phyloP scores from a whole-genome alignment of 108 stramenopile species.

The Asterionellopsis glacialis region DNA sequence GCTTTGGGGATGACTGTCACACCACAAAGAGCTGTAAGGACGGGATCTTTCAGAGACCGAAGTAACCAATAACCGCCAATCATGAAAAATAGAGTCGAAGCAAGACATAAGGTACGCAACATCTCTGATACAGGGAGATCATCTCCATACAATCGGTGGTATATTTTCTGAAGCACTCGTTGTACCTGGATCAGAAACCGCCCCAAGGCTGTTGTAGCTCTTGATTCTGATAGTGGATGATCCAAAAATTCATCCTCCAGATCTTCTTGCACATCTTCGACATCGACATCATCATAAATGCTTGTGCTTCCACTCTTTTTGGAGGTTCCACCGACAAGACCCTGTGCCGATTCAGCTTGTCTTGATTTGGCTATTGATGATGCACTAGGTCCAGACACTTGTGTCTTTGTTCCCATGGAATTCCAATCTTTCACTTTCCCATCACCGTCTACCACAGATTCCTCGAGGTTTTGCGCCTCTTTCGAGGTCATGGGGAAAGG shows the following conservation, averaged over 20 bases:
- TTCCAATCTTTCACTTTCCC: constrained; percentile 6
- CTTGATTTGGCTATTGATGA: not conserved
- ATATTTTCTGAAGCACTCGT: constrained; percentile 40
- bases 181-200: constrained; percentile 31
- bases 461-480: constrained; percentile 58
- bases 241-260: constrained; percentile 61
- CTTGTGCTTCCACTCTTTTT: constrained; percentile 26
- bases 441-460: constrained; percentile 12
- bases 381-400: not conserved
- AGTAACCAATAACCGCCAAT: constrained; percentile 98
- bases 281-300: constrained; percentile 28
- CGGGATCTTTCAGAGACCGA: constrained; percentile 91
- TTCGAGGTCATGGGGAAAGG: constrained; percentile 79
- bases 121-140: constrained; percentile 78
- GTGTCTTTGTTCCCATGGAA: constrained; percentile 1
- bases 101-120: constrained; percentile 81
- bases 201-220: constrained; percentile 27
- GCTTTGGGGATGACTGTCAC: constrained; percentile 90
- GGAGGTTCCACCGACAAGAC: constrained; percentile 16
- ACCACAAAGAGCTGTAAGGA: constrained; percentile 92
- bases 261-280: constrained; percentile 7
- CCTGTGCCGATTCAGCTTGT: not conserved
- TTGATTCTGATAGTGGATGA: constrained; percentile 51
- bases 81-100: constrained; percentile 95
- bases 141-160: constrained; percentile 85